phyloP scores from a whole-genome alignment of 2,329 filamentous ascomycete genomes.

The Claviceps pazoutovae region DNA sequence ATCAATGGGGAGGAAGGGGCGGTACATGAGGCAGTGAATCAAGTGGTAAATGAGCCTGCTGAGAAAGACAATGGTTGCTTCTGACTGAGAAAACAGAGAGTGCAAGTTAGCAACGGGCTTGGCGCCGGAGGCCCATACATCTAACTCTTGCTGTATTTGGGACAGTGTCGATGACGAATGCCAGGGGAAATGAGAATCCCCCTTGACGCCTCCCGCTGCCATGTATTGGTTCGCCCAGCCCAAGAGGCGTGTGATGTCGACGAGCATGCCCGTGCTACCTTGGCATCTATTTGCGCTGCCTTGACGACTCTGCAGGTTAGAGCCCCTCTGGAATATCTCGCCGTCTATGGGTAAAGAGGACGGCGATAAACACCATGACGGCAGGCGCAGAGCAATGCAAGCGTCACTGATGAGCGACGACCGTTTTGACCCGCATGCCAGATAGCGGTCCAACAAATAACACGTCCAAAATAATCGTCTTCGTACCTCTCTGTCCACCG shows the following conservation, averaged over 20 bases:
- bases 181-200: slow-evolving; percentile 85
- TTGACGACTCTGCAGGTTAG: slow-evolving; percentile 61
- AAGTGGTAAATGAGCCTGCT: slow-evolving; percentile 81
- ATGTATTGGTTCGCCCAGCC: slow-evolving; percentile 75
- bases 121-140: slow-evolving; percentile 72
- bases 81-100: slow-evolving; percentile 59
- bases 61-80: slow-evolving; percentile 65
- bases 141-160: slow-evolving; percentile 72
- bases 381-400: slow-evolving; percentile 59
- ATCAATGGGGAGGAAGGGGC: slow-evolving; percentile 76
- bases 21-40: slow-evolving; percentile 74
- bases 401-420: slow-evolving; percentile 70
- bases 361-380: slow-evolving; percentile 55
- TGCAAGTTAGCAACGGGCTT: slow-evolving; percentile 68
- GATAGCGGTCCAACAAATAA: slow-evolving; percentile 75
- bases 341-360: slow-evolving; percentile 54
- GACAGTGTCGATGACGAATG: slow-evolving; percentile 74
- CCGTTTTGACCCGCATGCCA: slow-evolving; percentile 66
- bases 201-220: slow-evolving; percentile 73
- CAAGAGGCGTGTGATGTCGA: slow-evolving; percentile 71
- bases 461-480: slow-evolving; percentile 81
- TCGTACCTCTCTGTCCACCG: slow-evolving; percentile 60
- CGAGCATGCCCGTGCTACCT: slow-evolving; percentile 65
- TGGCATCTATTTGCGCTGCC: slow-evolving; percentile 56
- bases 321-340: slow-evolving; percentile 66